Conservation (phyloP, 2,329 filamentous ascomycete genomes). For the Neofusicoccum cordaticola region DNA sequence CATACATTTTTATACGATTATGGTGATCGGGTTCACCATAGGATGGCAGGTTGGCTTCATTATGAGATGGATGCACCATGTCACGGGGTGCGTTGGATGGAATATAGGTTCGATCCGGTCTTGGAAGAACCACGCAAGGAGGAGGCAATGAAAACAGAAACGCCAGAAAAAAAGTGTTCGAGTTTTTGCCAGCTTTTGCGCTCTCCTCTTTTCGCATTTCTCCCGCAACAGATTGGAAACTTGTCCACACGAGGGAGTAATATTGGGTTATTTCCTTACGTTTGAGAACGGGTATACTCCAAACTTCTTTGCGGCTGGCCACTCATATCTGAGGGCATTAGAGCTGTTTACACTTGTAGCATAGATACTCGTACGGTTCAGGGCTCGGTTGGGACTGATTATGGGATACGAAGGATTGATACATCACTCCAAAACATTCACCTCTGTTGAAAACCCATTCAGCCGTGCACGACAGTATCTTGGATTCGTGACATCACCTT, state of each 20-base stretch:
- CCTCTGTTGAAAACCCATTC: background rate
- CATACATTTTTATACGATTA: background rate
- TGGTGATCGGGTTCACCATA: background rate
- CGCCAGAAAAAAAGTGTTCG: background rate
- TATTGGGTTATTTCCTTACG: background rate
- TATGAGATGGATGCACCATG: background rate
- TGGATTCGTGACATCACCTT: background rate
- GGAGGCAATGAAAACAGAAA: background rate
- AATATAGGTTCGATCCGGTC: background rate
- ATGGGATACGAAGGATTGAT: background rate
- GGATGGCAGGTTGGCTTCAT: background rate
- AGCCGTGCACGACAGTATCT: background rate
- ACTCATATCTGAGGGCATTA: background rate
- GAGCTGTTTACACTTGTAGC: background rate
- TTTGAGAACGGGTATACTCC: background rate
- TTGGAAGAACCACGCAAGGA: background rate
- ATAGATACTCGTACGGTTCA: background rate
- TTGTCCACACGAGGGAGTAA: background rate
- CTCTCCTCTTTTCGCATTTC: background rate
- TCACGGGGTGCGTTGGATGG: background rate
- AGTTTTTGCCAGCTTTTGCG: conserved; percentile 9
- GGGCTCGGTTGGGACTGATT: background rate
- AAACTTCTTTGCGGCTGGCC: background rate
- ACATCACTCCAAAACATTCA: conserved; percentile 4
- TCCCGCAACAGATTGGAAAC: background rate